Base-by-base conservation (phyloP, 2,329 filamentous ascomycete genomes). In the Colletotrichum godetiae region DNA sequence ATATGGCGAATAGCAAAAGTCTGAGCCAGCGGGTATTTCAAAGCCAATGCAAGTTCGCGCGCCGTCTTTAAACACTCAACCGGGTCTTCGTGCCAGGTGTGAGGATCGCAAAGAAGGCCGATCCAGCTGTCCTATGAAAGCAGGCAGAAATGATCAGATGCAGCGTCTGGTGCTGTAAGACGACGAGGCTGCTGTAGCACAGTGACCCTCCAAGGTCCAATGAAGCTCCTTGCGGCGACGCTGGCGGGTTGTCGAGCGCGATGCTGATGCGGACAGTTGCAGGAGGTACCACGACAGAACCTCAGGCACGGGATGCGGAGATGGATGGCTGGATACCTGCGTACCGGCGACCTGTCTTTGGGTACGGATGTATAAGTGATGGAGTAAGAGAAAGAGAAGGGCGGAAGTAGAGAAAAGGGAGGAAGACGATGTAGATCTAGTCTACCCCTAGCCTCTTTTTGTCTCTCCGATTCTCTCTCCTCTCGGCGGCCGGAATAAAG, bases 151-250 rank as follows among this genome's bases (percentile, higher is more conserved):
- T 42, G 78, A 80, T 79, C 79, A 83, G 79, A 42, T 56, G 66
- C 42, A 73, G 70, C 53, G 58, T 19, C 66, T 53, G 59, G 77
- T 78, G 80, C 75, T 76, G 86, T 88, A 80, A 82, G 84, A 88
- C 87, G 66, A 69, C 29, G 85, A 85, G 49, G 60, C 46, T 85
- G 84, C 83, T 86, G 85, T 84, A 85, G 81, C 79, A 84, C 79
- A 84, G 82, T 11, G 33, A 63, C 83, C 81, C 82, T 83, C 83
- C 82, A 80, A 81, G 80, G 79, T 80, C 80, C 80, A 82, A 86
- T 88, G 79, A 83, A 84, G 88, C 87, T 80, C 80, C 84, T 86
- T 86, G 82, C 83, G 82, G 84, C 82, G 83, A 82, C 86, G 84
- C 78, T 83, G 82, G 82, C 83, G 80, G 81, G 80, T 80, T 82